phyloP scores from a whole-genome alignment of 345 rosid species.

The Populus alba region DNA sequence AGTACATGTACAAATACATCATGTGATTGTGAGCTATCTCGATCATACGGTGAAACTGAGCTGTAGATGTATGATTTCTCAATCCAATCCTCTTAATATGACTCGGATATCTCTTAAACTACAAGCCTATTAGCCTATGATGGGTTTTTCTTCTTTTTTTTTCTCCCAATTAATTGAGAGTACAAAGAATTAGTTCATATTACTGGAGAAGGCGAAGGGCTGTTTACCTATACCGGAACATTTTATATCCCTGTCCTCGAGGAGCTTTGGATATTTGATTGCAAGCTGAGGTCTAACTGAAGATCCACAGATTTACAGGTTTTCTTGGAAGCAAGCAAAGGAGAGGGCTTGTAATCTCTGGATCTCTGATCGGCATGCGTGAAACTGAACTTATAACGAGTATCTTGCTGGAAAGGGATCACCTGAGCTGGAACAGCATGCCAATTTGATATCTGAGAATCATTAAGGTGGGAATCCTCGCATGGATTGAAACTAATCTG shows the following conservation, averaged over 20 bases:
- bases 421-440: slow-evolving; percentile 19
- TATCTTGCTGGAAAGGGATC: slow-evolving; percentile 30
- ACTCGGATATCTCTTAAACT: background rate
- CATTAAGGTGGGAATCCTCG: slow-evolving; percentile 17
- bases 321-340: slow-evolving; percentile 44
- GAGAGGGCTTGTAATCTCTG: slow-evolving; percentile 35
- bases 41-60: background rate
- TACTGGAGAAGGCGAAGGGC: background rate
- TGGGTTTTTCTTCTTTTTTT: background rate
- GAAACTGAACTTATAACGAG: slow-evolving; percentile 31
- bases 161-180: background rate
- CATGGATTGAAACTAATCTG: slow-evolving; percentile 60
- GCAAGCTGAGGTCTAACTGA: slow-evolving; percentile 53
- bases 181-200: background rate
- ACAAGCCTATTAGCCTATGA: background rate
- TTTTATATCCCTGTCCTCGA: slow-evolving; percentile 26
- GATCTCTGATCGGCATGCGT: slow-evolving; percentile 31
- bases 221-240: background rate
- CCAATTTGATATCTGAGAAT: slow-evolving; percentile 25
- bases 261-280: slow-evolving; percentile 31
- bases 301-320: slow-evolving; percentile 65
- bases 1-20: background rate
- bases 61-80: background rate
- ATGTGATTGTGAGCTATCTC: background rate
- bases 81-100: background rate